Evolutionary conservation across 2,329 filamentous ascomycete genomes (phyloP).

Genomic region (Colletotrichum tofieldiae): DNA sequence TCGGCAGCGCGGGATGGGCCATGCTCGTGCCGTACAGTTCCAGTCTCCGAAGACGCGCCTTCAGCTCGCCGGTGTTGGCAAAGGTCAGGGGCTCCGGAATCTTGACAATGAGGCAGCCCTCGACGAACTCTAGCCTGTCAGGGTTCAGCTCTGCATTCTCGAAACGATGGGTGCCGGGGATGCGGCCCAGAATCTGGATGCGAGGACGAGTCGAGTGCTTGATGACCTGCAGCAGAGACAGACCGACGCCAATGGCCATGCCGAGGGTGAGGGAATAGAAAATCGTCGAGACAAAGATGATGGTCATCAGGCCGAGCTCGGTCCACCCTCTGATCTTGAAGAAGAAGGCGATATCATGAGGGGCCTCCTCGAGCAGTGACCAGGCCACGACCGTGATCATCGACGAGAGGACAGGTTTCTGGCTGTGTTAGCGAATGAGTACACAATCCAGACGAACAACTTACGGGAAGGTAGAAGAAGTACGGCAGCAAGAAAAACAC

Average conservation of each 20-base stretch:
- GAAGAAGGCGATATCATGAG: conserved; percentile 94
- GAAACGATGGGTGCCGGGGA: conserved; percentile 86
- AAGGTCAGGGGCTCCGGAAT: conserved; percentile 98
- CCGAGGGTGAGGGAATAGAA: conserved; percentile 96
- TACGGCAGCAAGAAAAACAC: conserved; percentile 89
- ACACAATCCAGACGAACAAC: conserved; percentile 53
- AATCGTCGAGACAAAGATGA: conserved; percentile 93
- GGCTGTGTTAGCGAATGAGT: conserved; percentile 15
- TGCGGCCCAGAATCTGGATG: conserved; percentile 94
- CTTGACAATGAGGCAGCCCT: conserved; percentile 95
- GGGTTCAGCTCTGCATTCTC: conserved; percentile 86
- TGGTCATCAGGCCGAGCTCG: conserved; percentile 87
- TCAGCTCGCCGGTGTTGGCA: conserved; percentile 94
- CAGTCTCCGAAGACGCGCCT: conserved; percentile 84
- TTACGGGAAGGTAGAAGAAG: conserved; percentile 95
- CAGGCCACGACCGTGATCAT: conserved; percentile 98
- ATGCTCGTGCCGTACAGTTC: conserved; percentile 91
- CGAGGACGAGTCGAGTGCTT: conserved; percentile 91
- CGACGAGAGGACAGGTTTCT: conserved; percentile 94
- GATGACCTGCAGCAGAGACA: conserved; percentile 91
- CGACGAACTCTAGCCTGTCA: conserved; percentile 86
- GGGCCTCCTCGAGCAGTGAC: conserved; percentile 94
- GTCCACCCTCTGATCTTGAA: conserved; percentile 86
- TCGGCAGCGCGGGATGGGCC: conserved; percentile 90
- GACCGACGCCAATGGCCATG: conserved; percentile 92